phyloP scores from a whole-genome alignment of 129 eudicot species.

The Chrysanthemum lavandulifolium region DNA sequence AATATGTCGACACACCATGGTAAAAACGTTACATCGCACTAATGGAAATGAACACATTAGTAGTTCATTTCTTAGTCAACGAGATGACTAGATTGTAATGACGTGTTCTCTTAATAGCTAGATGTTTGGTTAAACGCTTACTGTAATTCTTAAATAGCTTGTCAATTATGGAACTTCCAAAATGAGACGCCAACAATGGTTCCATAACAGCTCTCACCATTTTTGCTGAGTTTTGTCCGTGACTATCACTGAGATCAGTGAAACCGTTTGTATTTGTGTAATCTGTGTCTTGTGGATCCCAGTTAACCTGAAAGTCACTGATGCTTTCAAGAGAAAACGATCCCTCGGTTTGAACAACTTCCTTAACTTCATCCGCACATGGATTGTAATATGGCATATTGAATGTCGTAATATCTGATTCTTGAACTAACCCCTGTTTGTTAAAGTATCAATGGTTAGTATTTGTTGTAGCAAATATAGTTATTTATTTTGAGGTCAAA shows the following conservation, averaged over 20 bases:
- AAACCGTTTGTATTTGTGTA: constrained; percentile 1
- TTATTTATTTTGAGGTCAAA: neutral
- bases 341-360: constrained; percentile 22
- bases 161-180: constrained; percentile 30
- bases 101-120: constrained; percentile 7
- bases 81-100: constrained; percentile 26
- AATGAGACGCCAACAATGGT: constrained; percentile 37
- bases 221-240: constrained; percentile 19
- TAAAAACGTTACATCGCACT: no score
- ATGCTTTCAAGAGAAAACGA: constrained; percentile 29
- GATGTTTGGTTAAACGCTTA: constrained; percentile 19
- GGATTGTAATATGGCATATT: constrained; percentile 38
- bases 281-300: constrained; percentile 31
- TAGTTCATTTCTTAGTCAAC: constrained; percentile 30
- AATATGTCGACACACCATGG: no score
- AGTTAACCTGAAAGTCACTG: neutral
- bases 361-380: constrained; percentile 28
- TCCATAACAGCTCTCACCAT: constrained; percentile 29
- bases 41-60: neutral
- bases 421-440: constrained; percentile 36
- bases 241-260: neutral
- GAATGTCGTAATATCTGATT: constrained; percentile 32
- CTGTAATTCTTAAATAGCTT: constrained; percentile 24
- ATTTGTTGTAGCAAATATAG: neutral
- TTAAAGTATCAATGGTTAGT: neutral